phyloP scores from a whole-genome alignment of 352 stramenopile genomes.

The Halophytophthora polymorphica region DNA sequence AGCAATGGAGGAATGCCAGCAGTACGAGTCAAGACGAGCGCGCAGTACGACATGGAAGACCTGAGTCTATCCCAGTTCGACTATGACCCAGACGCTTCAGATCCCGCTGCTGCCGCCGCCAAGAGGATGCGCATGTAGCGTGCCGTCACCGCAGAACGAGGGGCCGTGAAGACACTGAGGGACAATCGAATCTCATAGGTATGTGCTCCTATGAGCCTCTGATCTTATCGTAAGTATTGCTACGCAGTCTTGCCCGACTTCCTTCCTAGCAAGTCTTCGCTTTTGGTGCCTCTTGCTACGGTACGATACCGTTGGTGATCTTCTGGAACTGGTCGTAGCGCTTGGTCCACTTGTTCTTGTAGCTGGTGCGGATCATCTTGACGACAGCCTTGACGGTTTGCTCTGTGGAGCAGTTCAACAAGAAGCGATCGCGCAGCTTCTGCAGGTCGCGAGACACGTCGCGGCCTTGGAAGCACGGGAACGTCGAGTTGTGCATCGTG shows the following conservation, averaged over 20 bases:
- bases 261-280: too few relatives aligned
- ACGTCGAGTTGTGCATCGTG: slow-evolving; percentile 82
- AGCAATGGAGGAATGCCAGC: neutral
- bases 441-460: slow-evolving; percentile 87
- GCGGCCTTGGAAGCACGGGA: slow-evolving; percentile 77
- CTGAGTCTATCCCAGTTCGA: slow-evolving; percentile 85
- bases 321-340: slow-evolving; percentile 95
- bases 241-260: too few relatives aligned
- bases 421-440: slow-evolving; percentile 65
- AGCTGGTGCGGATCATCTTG: slow-evolving; percentile 90
- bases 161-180: too few relatives aligned
- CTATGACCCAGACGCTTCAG: slow-evolving; percentile 45
- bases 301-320: slow-evolving; percentile 86
- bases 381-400: slow-evolving; percentile 71
- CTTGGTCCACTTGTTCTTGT: slow-evolving; percentile 91
- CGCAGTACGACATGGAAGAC: slow-evolving; percentile 73
- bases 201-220: too few relatives aligned
- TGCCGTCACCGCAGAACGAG: neutral
- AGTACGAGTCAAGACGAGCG: slow-evolving; percentile 14
- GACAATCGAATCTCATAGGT: too few relatives aligned
- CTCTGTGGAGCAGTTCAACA: slow-evolving; percentile 51
- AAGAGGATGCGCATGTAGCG: slow-evolving; percentile 47
- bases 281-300: slow-evolving; percentile 19
- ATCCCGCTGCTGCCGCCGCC: slow-evolving; percentile 14
- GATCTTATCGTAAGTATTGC: too few relatives aligned